Evolutionary conservation across 345 rosid genomes (phyloP), one percentile per base, ranked within the genome.

Genomic region (Pistacia atlantica): DNA sequence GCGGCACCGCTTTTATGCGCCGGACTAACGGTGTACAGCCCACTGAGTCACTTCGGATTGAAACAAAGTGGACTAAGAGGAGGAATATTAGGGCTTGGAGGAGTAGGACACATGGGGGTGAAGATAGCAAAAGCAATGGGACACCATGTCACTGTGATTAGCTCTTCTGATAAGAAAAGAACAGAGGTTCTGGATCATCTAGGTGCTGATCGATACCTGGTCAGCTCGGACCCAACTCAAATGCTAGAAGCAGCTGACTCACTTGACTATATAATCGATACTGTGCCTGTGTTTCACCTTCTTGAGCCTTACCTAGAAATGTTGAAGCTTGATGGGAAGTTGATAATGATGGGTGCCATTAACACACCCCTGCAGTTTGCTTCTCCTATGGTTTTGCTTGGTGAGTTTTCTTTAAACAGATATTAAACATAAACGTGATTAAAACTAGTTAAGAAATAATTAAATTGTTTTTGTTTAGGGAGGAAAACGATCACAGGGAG

Each of bases 31-130:
- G 92, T 93, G 22, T 95, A 89, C 86, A 93, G 99, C 78, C 99
- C 99, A 61, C 79, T 95, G 73, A 83, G 59, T 71, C 99, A 93
- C 83, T 95, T 93, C 22, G 97, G 94, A 10, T 67, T 95, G 70
- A 91, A 72, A 45, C 60, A 56, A 70, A 86, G 89, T 63, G 97
- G 98, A 13, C 75, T 92, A 20, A 86, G 92, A 73, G 98, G 99
- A 78, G 98, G 92, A 4, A 89, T 95, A 37, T 57, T 95, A 75
- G 99, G 99, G 69, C 88, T 95, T 63, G 98, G 99, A 69, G 99
- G 99, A 69, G 99, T 92, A 8, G 99, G 99, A 2, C 99, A 95
- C 86, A 92, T 93, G 97, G 99, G 98, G 42, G 97, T 95, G 86
- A 89, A 86, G 76, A 92, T 95, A 67, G 98, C 99, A 2, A 95